Evolutionary conservation across 1,284 basidiomycete genomes (phyloP).

Genomic region (Ganoderma lucidum): DNA sequence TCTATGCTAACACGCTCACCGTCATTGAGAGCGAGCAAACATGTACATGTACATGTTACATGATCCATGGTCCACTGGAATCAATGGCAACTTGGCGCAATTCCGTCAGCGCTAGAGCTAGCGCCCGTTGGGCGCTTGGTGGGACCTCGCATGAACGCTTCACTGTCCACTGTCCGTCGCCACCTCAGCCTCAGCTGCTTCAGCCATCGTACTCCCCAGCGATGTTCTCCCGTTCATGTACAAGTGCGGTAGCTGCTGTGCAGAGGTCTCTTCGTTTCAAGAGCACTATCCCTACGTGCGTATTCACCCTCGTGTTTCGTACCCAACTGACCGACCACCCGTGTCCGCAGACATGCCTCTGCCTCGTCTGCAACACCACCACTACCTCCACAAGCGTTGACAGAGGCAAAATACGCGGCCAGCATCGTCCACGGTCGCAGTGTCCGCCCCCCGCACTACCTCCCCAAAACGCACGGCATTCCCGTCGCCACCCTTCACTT

Average conservation of each 20-base stretch:
- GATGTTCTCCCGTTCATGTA: conserved; percentile 26
- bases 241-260: conserved; percentile 14
- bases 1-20: not conserved
- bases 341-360: conserved; percentile 13
- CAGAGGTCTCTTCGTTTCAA: conserved; percentile 23
- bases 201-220: not conserved
- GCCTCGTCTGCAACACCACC: conserved; percentile 11
- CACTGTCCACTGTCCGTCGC: too few species aligned
- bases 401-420: conserved; percentile 40
- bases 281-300: conserved; percentile 23
- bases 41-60: too few species aligned
- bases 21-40: not conserved
- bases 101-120: too few species aligned
- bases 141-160: too few species aligned
- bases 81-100: not conserved
- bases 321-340: not conserved
- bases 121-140: too few species aligned
- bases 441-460: conserved; percentile 58
- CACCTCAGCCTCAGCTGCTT: not conserved
- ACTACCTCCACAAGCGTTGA: conserved; percentile 6
- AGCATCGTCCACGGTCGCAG: conserved; percentile 67
- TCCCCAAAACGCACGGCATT: conserved; percentile 72
- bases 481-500: conserved; percentile 90
- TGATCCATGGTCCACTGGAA: too few species aligned
- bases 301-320: not conserved